Percentiles rank a stretch among this genome's conserved stretches.
These are phyloP conservation scores for Auriculariales sp. DNA, from an alignment of 768 basidiomycete genomes.

Conservation along the genomic window DNA sequence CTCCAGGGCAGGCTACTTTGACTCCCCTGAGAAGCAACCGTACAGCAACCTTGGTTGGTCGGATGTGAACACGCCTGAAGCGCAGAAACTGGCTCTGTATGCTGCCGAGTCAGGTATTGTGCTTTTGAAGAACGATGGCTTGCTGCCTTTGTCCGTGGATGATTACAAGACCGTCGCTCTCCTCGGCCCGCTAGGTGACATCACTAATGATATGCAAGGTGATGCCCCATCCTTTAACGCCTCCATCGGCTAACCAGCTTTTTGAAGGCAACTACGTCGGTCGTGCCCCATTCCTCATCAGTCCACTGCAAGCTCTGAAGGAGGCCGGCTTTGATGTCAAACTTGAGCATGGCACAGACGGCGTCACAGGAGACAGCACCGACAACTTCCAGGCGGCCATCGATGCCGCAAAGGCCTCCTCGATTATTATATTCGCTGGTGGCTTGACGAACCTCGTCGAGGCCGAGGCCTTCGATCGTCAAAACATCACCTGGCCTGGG, in stretches of 20 bases:
- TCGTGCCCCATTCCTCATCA: constrained; percentile 38
- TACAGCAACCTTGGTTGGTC: constrained; percentile 34
- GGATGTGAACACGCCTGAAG: constrained; percentile 30
- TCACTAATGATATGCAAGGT: constrained; percentile 41
- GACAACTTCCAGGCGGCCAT: constrained; percentile 37
- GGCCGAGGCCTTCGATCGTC: constrained; percentile 31
- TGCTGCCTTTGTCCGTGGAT: constrained; percentile 22
- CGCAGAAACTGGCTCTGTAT: constrained; percentile 33
- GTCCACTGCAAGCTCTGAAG: constrained; percentile 33
- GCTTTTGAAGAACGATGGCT: constrained; percentile 49
- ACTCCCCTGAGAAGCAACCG: constrained; percentile 32
- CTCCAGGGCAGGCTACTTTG: constrained; percentile 42
- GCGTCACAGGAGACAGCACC: constrained; percentile 21
- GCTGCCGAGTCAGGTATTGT: constrained; percentile 42
- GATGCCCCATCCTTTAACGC: too few species aligned
- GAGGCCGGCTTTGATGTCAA: constrained; percentile 32
- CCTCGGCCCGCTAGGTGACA: constrained; percentile 45
- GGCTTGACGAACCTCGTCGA: constrained; percentile 39
- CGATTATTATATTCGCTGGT: constrained; percentile 36
- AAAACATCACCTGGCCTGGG: constrained; percentile 38
- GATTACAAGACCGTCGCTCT: constrained; percentile 25
- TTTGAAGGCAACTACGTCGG: constrained; percentile 43
- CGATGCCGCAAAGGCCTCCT: constrained; percentile 31
- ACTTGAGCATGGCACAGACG: constrained; percentile 27
- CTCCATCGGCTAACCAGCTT: too few species aligned